Base-by-base conservation (phyloP, 2,329 filamentous ascomycete genomes). In the Cercospora janseana region DNA sequence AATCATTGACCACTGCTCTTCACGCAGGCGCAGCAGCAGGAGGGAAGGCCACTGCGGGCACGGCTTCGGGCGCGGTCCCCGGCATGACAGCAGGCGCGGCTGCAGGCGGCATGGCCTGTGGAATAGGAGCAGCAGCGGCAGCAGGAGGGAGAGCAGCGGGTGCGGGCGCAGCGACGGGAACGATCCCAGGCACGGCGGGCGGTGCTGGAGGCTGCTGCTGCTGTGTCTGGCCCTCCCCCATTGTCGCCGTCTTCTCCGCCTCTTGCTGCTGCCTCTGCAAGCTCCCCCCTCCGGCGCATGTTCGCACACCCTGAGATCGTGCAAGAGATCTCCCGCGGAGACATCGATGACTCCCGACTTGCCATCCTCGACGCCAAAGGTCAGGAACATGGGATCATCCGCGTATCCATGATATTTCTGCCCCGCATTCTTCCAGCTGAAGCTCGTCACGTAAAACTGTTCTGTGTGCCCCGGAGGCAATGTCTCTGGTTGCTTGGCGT, bases 361-460 rank as follows among this genome's bases (percentile, higher is more conserved):
- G 38, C 65, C 55, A 60, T 82, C 79, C 60, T 83, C 79, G 27
- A 81, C 73, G 0, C 80, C 80, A 61, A 83, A 82, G 0, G 66
- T 71, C 3, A 83, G 34, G 31, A 82, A 75, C 10, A 82, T 13
- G 9, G 75, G 71, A 57, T 83, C 79, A 54, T 82, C 79, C 7
- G 77, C 51, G 47, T 75, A 80, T 0, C 80, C 80, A 57, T 81
- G 76, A 54, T 82, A 82, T 23, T 62, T 73, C 53, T 72, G 65
- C 0, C 69, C 71, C 0, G 63, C 62, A 0, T 54, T 61, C 61
- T 75, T 80, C 80, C 80, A 83, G 52, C 71, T 78, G 24, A 81
- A 75, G 0, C 73, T 77, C 0, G 78, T 82, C 0, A 82, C 68
- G 53, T 81, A 83, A 21, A 83, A 66, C 78, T 82, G 80, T 57